phyloP scores from a whole-genome alignment of 306 rosid species.

The cucumber (Cucumis sativus) region Cucumber_9930_V3 NC_026657.2:30432501-30433000 shows the following conservation, averaged over 20 bases:
- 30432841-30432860: not conserved
- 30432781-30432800: conserved; percentile 1
- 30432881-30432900: not conserved
- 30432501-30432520: not conserved
- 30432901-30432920: not conserved
- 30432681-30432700: not conserved
- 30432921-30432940: not conserved
- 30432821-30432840: not conserved
- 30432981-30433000: not conserved
- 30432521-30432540: not conserved
- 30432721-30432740: not conserved
- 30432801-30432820: not conserved
- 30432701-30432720: not conserved
- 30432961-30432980: not conserved
- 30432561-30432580: not conserved
- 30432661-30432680: not conserved
- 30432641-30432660: not conserved
- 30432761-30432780: not conserved
- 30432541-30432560: too few relatives aligned
- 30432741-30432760: not conserved
- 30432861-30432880: not conserved
- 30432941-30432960: not conserved
- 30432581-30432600: not conserved
- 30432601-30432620: not conserved
- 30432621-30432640: not conserved